Base-by-base conservation (phyloP, 108 stramenopile genomes). In the Halocafeteria seosinensis region DNA sequence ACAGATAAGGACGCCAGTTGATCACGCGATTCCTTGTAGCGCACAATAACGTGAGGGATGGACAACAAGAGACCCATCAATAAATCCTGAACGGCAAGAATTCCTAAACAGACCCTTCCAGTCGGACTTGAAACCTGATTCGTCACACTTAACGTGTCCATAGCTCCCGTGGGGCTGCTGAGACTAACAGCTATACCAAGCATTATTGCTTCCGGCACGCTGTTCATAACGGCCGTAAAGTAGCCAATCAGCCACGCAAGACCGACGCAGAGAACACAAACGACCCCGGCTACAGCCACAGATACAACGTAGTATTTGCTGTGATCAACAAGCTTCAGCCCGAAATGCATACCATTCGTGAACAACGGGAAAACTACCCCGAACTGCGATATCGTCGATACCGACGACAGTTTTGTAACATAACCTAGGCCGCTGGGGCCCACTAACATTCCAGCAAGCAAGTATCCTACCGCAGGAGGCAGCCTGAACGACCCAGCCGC, bases 21-120 rank as follows among this genome's bases (percentile, higher is more conserved):
- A 2, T 35, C 57, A 21, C 34, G 57, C 12, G 28, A 33, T 35
- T 27, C 5, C 21, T 6, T 11, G 53, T 8, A 9, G 42, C 42
- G 42, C 42, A 47, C 42, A 17, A 21, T 57, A 23, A 37, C 65
- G 17, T 65, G 58, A 11, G 66, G 66, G 37, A 67, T 23, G 31
- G 66, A 67, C 21, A 67, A 38, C 3, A 67, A 34, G 37, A 67
- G 59, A 27, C 66, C 66, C 66, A 67, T 67, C 33, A 67, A 38
- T 11, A 67, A 34, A 30, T 63, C 66, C 38, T 67, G 66, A 26
- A 63, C 61, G 9, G 66, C 63, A 17, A 67, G 30, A 21, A 62
- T 65, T 32, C 59, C 66, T 28, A 63, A 24, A 24, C 25, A 29
- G 3, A 66, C 62, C 6, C 59, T 31, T 35, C 65, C 65, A 38